These are phyloP conservation scores for Plantago ovata DNA, from an alignment of 257 asterid genomes.

Conservation along the genomic window DNA sequence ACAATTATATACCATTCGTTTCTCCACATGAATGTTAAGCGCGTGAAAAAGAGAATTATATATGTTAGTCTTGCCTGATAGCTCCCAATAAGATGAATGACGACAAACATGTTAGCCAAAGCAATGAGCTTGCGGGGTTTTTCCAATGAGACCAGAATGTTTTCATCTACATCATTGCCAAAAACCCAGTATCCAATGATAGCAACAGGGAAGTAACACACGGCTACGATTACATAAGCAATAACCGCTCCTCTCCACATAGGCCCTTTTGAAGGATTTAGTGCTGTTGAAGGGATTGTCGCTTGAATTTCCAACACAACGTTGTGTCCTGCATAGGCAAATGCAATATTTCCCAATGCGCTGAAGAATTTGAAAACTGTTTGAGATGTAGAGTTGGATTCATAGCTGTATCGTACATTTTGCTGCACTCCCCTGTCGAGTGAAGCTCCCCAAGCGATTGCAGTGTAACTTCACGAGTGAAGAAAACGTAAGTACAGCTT, in stretches of 20 bases:
- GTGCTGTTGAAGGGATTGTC: constrained; percentile 18
- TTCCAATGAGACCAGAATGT: constrained; percentile 5
- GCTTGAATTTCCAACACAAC: constrained; percentile 23
- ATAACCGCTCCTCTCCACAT: constrained; percentile 20
- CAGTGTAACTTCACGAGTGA: constrained; percentile 10
- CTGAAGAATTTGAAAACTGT: constrained; percentile 10
- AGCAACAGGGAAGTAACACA: constrained; percentile 22
- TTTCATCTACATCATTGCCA: constrained; percentile 12
- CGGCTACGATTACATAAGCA: constrained; percentile 19
- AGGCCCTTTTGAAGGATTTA: constrained; percentile 20
- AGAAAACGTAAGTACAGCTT: not conserved
- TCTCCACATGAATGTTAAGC: not conserved
- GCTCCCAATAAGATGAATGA: constrained; percentile 18
- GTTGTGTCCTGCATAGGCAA: constrained; percentile 22
- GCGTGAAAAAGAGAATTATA: not conserved
- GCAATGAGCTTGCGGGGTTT: constrained; percentile 23
- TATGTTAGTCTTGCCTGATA: constrained; percentile 13
- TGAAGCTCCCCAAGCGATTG: constrained; percentile 26
- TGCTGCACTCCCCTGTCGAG: constrained; percentile 14
- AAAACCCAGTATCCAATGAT: constrained; percentile 14
- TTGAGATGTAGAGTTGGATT: not conserved
- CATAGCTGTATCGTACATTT: constrained; percentile 16
- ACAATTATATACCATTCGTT: not conserved
- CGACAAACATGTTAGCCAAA: constrained; percentile 22
- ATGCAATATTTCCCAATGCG: constrained; percentile 15